phyloP scores from a whole-genome alignment of 139 green algal species.

The Edaphochlamys debaryana region DNA sequence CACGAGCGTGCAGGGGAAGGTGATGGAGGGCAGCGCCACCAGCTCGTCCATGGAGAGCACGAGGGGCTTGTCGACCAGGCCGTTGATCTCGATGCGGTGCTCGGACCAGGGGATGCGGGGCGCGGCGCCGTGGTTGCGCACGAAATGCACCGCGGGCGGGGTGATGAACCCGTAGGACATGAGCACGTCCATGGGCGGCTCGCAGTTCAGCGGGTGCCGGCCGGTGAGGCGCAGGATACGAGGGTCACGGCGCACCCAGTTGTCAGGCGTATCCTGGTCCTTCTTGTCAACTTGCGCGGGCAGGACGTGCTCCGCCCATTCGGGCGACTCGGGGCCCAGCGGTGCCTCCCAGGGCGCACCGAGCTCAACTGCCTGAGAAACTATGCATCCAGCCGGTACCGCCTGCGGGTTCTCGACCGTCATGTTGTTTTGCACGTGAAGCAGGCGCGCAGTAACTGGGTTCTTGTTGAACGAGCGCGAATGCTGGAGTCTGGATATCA shows the following conservation, averaged over 20 bases:
- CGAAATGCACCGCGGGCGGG: slow-evolving; percentile 76
- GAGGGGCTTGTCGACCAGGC: slow-evolving; percentile 78
- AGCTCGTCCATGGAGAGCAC: slow-evolving; percentile 94
- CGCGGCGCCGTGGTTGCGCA: slow-evolving; percentile 94
- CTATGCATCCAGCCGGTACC: slow-evolving; percentile 19
- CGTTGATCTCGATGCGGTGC: slow-evolving; percentile 83
- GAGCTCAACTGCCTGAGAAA: slow-evolving; percentile 33
- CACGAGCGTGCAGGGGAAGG: slow-evolving; percentile 84
- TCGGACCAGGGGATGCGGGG: slow-evolving; percentile 63
- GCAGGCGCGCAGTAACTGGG: too few species aligned
- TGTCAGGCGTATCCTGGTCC: slow-evolving; percentile 38
- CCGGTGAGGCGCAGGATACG: slow-evolving; percentile 92
- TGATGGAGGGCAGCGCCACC: slow-evolving; percentile 74
- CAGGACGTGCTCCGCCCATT: slow-evolving; percentile 40
- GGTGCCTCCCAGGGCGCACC: slow-evolving; percentile 54
- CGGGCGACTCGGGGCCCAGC: slow-evolving; percentile 37
- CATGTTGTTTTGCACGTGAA: too few species aligned
- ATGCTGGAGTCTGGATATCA: too few species aligned
- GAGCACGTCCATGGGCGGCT: slow-evolving; percentile 86
- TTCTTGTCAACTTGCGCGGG: slow-evolving; percentile 29
- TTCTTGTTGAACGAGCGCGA: too few species aligned
- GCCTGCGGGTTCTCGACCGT: slow-evolving; percentile 15
- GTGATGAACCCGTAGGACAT: slow-evolving; percentile 87
- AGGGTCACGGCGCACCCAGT: slow-evolving; percentile 87
- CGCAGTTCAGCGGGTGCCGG: slow-evolving; percentile 96